These are phyloP conservation scores for Ceratocystis alfenasii DNA, from an alignment of 2,329 filamentous ascomycete species.

Conservation along the genomic window DNA sequence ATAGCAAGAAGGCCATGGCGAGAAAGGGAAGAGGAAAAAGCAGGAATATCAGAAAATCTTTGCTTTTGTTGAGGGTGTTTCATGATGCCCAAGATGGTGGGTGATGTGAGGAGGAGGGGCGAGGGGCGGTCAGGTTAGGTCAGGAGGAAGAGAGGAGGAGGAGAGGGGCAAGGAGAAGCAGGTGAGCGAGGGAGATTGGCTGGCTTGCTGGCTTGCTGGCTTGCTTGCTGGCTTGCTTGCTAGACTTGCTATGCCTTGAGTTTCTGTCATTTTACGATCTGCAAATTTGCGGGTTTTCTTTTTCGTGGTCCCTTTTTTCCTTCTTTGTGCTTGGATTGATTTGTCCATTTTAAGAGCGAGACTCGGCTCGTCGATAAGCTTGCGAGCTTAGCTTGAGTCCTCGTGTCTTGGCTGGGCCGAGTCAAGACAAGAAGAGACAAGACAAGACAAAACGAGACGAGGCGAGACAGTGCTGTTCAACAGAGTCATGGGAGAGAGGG, in stretches of 20 bases:
- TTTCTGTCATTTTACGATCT: not conserved
- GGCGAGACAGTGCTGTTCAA: not conserved
- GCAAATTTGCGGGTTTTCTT: not conserved
- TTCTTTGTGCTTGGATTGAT: not conserved
- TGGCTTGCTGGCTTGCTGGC: too few species aligned
- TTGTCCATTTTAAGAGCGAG: not conserved
- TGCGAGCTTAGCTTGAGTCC: not conserved
- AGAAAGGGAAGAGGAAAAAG: not conserved
- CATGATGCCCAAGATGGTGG: conserved; percentile 5
- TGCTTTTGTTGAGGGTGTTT: not conserved
- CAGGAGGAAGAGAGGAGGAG: not conserved
- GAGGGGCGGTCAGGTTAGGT: not conserved
- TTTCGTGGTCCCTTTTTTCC: not conserved
- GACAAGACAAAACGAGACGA: conserved; percentile 4
- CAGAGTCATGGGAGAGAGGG: not conserved
- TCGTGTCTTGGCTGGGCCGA: not conserved
- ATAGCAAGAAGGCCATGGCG: too few species aligned
- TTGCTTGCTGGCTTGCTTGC: too few species aligned
- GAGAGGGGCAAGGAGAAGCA: not conserved
- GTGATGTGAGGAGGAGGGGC: not conserved
- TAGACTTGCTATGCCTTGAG: not conserved
- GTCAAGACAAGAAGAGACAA: not conserved
- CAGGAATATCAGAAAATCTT: not conserved
- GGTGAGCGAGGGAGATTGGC: not conserved
- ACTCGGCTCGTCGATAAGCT: not conserved